Base-by-base conservation (phyloP, 805 yeast species). In the Barnettozyma vustinii region DNA sequence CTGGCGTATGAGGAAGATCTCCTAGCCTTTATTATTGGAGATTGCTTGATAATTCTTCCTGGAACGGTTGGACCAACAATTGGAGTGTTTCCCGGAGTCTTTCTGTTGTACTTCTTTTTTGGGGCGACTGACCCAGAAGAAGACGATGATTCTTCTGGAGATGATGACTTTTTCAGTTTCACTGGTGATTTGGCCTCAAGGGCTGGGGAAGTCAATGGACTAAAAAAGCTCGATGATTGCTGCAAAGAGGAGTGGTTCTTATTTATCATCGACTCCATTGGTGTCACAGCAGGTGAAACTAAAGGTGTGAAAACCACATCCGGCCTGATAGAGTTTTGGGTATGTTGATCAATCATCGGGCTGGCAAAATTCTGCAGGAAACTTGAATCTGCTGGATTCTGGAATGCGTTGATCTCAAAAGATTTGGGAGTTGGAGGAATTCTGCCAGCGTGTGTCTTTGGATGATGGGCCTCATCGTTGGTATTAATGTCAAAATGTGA, bases 201-300 rank as follows among this genome's bases (percentile, higher is more conserved):
- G 4, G 87, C 87, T 0, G 90, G 90, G 0, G 87, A 81, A 4
- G 89, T 80, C 56, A 84, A 69, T 0, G 90, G 81, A 23, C 73
- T 67, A 44, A 65, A 59, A 60, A 68, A 58, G 15, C 51, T 53
- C 13, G 52, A 46, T 20, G 47, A 40, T 5, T 52, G 44, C 6
- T 49, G 45, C 9, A 45, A 49, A 37, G 50, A 42, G 16, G 40
- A 26, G 16, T 48, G 52, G 35, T 49, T 51, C 12, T 47, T 50
- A 23, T 52, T 52, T 18, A 52, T 48, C 48, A 54, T 42, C 9
- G 60, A 50, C 27, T 68, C 88, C 57, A 75, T 57, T 1, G 89
- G 89, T 3, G 89, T 79, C 15, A 81, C 84, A 9, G 86, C 83
- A 0, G 95, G 95, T 2, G 91, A 83, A 1, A 83, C 78, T 52